Evolutionary conservation across 441 rosid species (phyloP).

Genomic region (Syzygium syzygioides): DNA sequence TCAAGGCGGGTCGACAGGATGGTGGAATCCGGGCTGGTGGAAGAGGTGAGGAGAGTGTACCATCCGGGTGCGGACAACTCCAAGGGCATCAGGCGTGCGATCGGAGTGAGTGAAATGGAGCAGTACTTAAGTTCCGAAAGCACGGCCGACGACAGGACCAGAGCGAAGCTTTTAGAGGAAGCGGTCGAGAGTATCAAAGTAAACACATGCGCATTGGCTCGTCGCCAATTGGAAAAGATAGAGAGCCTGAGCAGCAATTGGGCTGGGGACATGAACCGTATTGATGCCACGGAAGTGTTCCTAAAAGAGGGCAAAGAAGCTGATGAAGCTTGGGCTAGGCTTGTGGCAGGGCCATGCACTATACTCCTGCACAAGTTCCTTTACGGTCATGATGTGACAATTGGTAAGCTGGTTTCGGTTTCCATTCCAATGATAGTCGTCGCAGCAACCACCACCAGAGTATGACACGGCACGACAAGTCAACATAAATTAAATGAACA

Average conservation of each 20-base stretch:
- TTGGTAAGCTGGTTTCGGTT: neutral
- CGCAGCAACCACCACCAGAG: neutral
- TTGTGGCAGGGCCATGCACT: neutral
- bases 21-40: constrained; percentile 52
- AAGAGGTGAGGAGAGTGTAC: constrained; percentile 45
- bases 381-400: neutral
- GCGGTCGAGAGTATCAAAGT: constrained; percentile 54
- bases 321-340: constrained; percentile 20
- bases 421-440: neutral
- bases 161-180: constrained; percentile 26
- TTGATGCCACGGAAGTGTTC: constrained; percentile 74
- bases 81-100: constrained; percentile 55
- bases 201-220: constrained; percentile 45
- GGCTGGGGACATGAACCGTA: constrained; percentile 60
- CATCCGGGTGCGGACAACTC: constrained; percentile 40
- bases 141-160: constrained; percentile 10
- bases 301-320: constrained; percentile 38
- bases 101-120: constrained; percentile 68
- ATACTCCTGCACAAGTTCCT: neutral
- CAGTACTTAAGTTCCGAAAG: constrained; percentile 31
- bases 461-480: neutral
- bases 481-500: neutral
- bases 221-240: constrained; percentile 56
- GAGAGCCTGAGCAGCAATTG: constrained; percentile 32
- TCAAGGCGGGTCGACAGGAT: constrained; percentile 61